Base-by-base conservation (phyloP, 2,329 filamentous ascomycete genomes). In the Fusarium sp. region DNA sequence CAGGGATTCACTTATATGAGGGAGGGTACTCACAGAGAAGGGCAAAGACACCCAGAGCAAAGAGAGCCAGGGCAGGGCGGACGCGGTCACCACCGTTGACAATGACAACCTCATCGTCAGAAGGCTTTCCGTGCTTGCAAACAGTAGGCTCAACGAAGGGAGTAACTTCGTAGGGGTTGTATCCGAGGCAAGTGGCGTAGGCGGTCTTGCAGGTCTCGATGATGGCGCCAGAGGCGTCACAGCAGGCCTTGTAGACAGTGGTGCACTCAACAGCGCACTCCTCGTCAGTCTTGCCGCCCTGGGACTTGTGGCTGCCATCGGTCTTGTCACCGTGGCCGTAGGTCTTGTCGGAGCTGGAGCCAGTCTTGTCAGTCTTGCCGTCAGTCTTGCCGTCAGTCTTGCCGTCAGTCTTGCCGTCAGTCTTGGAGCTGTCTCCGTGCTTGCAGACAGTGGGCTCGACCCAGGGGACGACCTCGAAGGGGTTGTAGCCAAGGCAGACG, bases 401-500 rank as follows among this genome's bases (percentile, higher is more conserved):
- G 46, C 31, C 15, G 25, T 42, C 42, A 3, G 10, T 24, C 15
- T 34, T 25, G 42, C 26, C 39, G 15, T 34, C 19, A 12, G 29
- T 34, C 29, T 15, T 19, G 7, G 39, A 31, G 2, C 19, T 34
- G 0, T 50, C 56, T 3, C 57, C 59, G 42, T 64, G 50, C 43
- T 65, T 60, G 61, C 61, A 64, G 35, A 65, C 50, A 40, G 61
- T 61, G 3, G 61, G 61, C 46, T 57, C 63, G 22, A 61, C 61
- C 38, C 39, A 64, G 11, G 61, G 55, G 5, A 25, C 11, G 7
- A 49, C 19, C 0, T 61, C 60, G 34, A 47, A 64, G 22, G 61
- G 61, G 49, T 41, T 64, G 39, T 64, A 64, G 24, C 61, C 61
- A 6, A 64, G 35, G 50, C 61, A 64, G 28, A 54, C 29, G 1